Base-by-base conservation (phyloP, 306 rosid genomes). In the Cucumis melo region DNA sequence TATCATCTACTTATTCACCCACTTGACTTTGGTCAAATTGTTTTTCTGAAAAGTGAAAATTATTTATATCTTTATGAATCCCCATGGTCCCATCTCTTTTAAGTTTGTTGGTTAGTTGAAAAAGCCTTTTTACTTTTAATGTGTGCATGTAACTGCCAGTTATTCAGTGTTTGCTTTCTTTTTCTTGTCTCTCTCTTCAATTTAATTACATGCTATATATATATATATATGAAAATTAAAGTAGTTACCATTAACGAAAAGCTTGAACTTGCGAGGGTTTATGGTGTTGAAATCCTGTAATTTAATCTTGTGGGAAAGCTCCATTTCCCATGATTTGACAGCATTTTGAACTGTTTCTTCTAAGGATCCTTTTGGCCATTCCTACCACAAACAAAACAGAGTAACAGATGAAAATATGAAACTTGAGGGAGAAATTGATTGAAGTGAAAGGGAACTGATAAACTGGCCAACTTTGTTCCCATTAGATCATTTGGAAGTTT, bases 331-430 rank as follows among this genome's bases (percentile, higher is more conserved):
- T 38, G 91, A 63, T 56, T 87, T 87, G 3, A 88, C 38, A 42
- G 87, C 86, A 63, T 90, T 88, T 67, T 90, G 96, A 10, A 88
- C 92, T 21, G 55, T 83, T 79, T 87, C 91, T 74, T 90, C 96
- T 8, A 88, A 75, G 38, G 96, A 90, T 29, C 91, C 92, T 77
- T 85, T 77, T 1, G 88, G 78, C 92, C 90, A 90, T 42, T 70
- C 89, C 93, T 91, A 67, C 73, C 76, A 57, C 2, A 12, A 76
- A 6, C 27, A 36, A 74, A 9, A 53, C 0, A 12, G 63, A 20
- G 63, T 1, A 57, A 57, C 48, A 81, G 20, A 59, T 51, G 4
- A 32, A 32, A 32, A 59, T 59, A 51, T 51, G n/a, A 51, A 8
- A 51, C 36, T 24, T 10, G 36, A n/a, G 44, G 36, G 59, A 42